Conservation (phyloP, 2,329 filamentous ascomycete genomes). For the Bipolaris sorokiniana region DNA sequence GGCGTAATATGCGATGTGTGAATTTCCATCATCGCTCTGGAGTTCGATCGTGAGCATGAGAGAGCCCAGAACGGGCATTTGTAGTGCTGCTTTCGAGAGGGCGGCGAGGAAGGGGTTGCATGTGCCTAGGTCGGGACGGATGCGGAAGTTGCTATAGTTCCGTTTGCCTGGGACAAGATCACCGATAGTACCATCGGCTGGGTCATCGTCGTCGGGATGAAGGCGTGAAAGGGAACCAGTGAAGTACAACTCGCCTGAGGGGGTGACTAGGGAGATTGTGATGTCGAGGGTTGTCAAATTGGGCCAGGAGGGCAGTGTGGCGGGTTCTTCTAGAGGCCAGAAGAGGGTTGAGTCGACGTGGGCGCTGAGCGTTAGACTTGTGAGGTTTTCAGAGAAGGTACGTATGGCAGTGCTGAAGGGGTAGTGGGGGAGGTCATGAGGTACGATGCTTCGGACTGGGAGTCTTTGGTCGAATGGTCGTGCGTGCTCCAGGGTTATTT, state of each 20-base stretch:
- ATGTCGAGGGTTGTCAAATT: slow-evolving; percentile 17
- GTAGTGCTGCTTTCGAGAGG: slow-evolving; percentile 24
- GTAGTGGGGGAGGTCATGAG: slow-evolving; percentile 8
- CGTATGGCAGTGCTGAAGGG: slow-evolving; percentile 20
- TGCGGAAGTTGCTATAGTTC: slow-evolving; percentile 12
- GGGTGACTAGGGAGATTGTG: slow-evolving; percentile 12
- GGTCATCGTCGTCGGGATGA: too few species aligned
- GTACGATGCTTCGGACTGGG: slow-evolving; percentile 9
- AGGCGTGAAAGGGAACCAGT: slow-evolving; percentile 18
- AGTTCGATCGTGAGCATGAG: slow-evolving; percentile 16
- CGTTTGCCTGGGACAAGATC: neutral
- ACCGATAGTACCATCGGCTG: slow-evolving; percentile 6
- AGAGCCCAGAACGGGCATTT: slow-evolving; percentile 19
- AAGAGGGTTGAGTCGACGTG: slow-evolving; percentile 21
- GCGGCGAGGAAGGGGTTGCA: slow-evolving; percentile 23
- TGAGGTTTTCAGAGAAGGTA: slow-evolving; percentile 18
- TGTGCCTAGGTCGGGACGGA: slow-evolving; percentile 17
- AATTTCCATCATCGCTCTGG: neutral
- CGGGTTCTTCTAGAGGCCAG: slow-evolving; percentile 16
- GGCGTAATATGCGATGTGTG: slow-evolving; percentile 15
- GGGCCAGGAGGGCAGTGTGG: slow-evolving; percentile 14
- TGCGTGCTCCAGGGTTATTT: slow-evolving; percentile 9
- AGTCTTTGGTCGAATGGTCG: slow-evolving; percentile 8
- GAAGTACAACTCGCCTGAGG: slow-evolving; percentile 23
- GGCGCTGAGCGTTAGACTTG: slow-evolving; percentile 13